Evolutionary conservation across 257 asterid species (phyloP).

Genomic region (Solanum boliviense): DNA sequence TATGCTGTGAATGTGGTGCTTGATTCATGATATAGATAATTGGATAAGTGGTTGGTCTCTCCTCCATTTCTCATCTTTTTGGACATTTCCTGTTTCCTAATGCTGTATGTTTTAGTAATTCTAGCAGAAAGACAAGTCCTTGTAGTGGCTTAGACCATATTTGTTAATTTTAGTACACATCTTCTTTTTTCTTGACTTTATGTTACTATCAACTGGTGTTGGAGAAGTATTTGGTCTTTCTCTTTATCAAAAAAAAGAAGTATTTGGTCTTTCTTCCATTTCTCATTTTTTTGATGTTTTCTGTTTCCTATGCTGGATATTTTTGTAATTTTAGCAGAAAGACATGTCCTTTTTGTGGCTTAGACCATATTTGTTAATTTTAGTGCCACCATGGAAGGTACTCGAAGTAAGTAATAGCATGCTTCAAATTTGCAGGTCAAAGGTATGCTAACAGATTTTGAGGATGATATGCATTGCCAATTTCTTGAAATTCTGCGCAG

Average conservation of each 20-base stretch:
- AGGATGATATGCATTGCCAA: slow-evolving; percentile 95
- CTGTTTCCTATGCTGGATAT: not conserved
- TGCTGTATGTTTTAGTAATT: not conserved
- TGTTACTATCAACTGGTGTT: not conserved
- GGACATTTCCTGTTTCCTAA: not conserved
- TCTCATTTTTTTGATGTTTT: not conserved
- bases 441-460: slow-evolving; percentile 83
- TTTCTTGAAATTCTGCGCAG: slow-evolving; percentile 91
- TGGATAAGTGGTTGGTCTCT: not conserved
- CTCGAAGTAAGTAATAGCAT: not conserved
- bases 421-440: slow-evolving; percentile 53
- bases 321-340: not conserved
- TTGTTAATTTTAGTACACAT: not conserved
- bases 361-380: not conserved
- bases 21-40: not conserved
- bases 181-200: not conserved
- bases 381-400: not conserved
- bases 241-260: not conserved
- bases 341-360: not conserved
- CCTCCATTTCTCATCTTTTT: not conserved
- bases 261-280: not conserved
- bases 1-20: not conserved
- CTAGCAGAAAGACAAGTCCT: not conserved
- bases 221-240: not conserved
- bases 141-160: not conserved